phyloP scores from a whole-genome alignment of 1,139 yeast genomes.

The Arxiozyma bovina region DNA sequence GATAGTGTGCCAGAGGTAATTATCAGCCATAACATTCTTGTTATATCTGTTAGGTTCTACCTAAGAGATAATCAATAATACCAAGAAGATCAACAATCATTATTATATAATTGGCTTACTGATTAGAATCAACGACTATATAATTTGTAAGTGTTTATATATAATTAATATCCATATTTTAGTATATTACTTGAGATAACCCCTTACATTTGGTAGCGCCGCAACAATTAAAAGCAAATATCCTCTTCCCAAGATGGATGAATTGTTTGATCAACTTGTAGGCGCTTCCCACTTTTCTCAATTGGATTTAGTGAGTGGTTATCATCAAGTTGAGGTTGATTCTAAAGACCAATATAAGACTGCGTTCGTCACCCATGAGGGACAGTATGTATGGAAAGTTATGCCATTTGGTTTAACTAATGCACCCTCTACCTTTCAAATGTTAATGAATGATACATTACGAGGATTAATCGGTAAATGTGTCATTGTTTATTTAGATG shows the following conservation, averaged over 20 bases:
- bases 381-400: slow-evolving; percentile 6
- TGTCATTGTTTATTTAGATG: slow-evolving; percentile 23
- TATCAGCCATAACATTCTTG: no score
- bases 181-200: no score
- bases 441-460: slow-evolving; percentile 9
- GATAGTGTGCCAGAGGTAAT: no score
- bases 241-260: slow-evolving; percentile 21
- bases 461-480: slow-evolving; percentile 8
- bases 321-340: slow-evolving; percentile 8
- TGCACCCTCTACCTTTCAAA: slow-evolving; percentile 7
- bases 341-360: slow-evolving; percentile 7
- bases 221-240: no score
- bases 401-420: slow-evolving; percentile 8
- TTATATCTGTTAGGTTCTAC: no score
- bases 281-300: slow-evolving; percentile 5
- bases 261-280: slow-evolving; percentile 7
- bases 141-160: no score
- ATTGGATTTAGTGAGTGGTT: slow-evolving; percentile 7
- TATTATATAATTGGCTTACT: no score
- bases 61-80: no score
- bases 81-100: no score
- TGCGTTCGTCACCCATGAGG: slow-evolving; percentile 10
- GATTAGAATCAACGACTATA: no score
- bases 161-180: no score
- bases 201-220: no score